phyloP scores from a whole-genome alignment of 2,329 filamentous ascomycete species.

The Tympanopsis confertula region DNA sequence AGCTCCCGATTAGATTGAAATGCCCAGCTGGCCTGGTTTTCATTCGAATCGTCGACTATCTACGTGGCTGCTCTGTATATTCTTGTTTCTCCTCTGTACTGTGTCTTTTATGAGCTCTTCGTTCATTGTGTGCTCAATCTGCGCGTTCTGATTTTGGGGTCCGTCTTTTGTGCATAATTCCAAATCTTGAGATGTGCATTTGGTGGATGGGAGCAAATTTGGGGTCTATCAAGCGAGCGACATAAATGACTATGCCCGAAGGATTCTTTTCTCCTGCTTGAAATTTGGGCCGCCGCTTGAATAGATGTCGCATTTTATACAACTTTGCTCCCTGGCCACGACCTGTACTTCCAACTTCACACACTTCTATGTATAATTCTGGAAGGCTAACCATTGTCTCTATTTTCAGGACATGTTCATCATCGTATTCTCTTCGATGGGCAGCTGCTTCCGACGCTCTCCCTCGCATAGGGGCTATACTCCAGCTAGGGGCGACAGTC shows the following conservation, averaged over 20 bases:
- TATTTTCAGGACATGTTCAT: neutral
- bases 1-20: neutral
- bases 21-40: neutral
- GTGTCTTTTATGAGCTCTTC: neutral
- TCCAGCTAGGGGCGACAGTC: constrained; percentile 2
- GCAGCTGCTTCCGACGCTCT: constrained; percentile 1
- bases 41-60: neutral
- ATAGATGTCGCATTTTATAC: neutral
- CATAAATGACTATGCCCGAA: neutral
- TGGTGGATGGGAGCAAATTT: too few relatives aligned
- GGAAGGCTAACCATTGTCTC: neutral
- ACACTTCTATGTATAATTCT: constrained; percentile 10
- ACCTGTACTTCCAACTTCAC: too few relatives aligned
- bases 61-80: neutral
- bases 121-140: too few relatives aligned
- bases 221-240: too few relatives aligned
- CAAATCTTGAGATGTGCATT: too few relatives aligned
- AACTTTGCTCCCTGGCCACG: neutral
- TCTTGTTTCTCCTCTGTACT: neutral
- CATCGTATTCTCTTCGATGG: neutral
- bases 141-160: too few relatives aligned
- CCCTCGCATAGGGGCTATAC: neutral
- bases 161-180: too few relatives aligned
- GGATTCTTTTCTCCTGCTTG: neutral
- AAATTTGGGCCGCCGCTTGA: neutral